Conservation (phyloP, 1,284 basidiomycete genomes). For the Microbotryum intermedium region DNA sequence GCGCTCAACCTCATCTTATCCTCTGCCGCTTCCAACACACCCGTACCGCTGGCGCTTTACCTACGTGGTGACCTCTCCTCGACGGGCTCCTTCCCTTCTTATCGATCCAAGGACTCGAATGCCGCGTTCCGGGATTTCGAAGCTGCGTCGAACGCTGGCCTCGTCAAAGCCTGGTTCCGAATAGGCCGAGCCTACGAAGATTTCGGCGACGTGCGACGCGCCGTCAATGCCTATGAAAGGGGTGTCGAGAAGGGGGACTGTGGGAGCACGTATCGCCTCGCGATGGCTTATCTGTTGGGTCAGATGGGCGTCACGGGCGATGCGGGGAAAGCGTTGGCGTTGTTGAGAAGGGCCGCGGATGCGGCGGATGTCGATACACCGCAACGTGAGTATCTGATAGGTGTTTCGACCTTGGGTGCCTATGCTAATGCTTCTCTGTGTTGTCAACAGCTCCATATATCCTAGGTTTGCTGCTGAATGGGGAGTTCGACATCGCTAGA, state of each 20-base stretch:
- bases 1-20: slow-evolving; percentile 58
- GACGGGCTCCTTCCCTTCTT: slow-evolving; percentile 50
- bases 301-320: slow-evolving; percentile 62
- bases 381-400: slow-evolving; percentile 17
- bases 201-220: slow-evolving; percentile 45
- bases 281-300: slow-evolving; percentile 81
- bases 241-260: slow-evolving; percentile 60
- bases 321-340: slow-evolving; percentile 54
- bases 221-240: slow-evolving; percentile 72
- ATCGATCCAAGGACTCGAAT: slow-evolving; percentile 56
- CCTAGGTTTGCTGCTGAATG: slow-evolving; percentile 67
- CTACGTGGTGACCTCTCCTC: slow-evolving; percentile 62
- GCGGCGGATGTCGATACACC: slow-evolving; percentile 52
- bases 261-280: slow-evolving; percentile 55
- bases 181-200: slow-evolving; percentile 80
- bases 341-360: slow-evolving; percentile 68
- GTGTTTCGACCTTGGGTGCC: no score
- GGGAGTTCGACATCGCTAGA: slow-evolving; percentile 51
- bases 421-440: background rate
- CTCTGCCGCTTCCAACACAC: slow-evolving; percentile 36
- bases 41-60: slow-evolving; percentile 64
- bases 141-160: slow-evolving; percentile 62
- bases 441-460: slow-evolving; percentile 46
- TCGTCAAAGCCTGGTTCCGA: slow-evolving; percentile 70
- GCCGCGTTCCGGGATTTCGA: slow-evolving; percentile 80